Percentiles rank a stretch among this genome's conserved stretches.
Conservation (phyloP, 2,329 filamentous ascomycete species). For the Verticillium longisporum region DNA sequence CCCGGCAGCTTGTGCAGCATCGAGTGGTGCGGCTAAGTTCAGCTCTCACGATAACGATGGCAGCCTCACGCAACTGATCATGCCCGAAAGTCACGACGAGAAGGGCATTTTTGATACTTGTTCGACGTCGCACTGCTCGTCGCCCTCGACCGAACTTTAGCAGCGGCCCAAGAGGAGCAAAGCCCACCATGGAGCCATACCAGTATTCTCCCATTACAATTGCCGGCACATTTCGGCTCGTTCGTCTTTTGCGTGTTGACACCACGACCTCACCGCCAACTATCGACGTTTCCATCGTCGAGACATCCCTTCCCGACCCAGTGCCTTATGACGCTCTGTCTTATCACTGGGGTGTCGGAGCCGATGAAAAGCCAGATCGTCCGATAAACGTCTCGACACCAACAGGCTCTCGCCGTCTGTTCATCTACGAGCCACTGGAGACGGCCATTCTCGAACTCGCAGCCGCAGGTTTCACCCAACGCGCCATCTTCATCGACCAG, state of each 20-base stretch:
- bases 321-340: background rate
- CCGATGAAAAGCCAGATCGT: background rate
- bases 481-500: constrained; percentile 1
- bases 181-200: background rate
- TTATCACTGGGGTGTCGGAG: background rate
- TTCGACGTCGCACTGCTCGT: too few species aligned
- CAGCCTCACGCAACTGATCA: background rate
- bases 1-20: background rate
- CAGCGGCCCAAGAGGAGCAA: too few species aligned
- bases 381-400: constrained; percentile 16
- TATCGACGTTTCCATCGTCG: background rate
- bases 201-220: background rate
- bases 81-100: background rate
- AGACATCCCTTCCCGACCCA: background rate
- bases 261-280: background rate
- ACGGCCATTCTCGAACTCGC: constrained; percentile 16
- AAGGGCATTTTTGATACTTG: too few species aligned
- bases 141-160: too few species aligned
- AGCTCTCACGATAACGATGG: background rate
- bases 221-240: background rate
- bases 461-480: background rate
- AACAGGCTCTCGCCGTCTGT: constrained; percentile 8
- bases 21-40: background rate
- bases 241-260: background rate
- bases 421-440: constrained; percentile 22